Conservation (phyloP, 768 basidiomycete species). For the Phaeotremella skinneri region DNA sequence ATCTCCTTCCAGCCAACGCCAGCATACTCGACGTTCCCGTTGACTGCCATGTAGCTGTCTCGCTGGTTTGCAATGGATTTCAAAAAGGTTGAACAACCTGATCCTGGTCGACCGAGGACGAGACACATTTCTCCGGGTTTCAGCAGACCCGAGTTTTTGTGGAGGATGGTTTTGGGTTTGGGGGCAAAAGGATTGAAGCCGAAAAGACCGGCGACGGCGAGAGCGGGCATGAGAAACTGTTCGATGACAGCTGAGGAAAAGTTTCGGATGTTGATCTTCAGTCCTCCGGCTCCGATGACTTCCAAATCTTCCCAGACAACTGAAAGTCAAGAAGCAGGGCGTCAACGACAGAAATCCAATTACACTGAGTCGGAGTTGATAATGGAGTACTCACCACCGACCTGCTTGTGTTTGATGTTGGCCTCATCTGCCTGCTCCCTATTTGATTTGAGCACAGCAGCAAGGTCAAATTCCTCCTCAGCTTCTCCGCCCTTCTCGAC, state of each 20-base stretch:
- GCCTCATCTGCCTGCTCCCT: slow-evolving; percentile 40
- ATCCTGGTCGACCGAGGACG: slow-evolving; percentile 79
- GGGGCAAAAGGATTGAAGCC: slow-evolving; percentile 58
- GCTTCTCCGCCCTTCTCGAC: slow-evolving; percentile 39
- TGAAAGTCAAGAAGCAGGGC: too few species aligned
- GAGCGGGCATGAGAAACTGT: slow-evolving; percentile 61
- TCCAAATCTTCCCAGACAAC: slow-evolving; percentile 47
- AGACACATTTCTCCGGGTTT: slow-evolving; percentile 67
- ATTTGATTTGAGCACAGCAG: slow-evolving; percentile 40
- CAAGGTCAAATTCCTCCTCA: slow-evolving; percentile 52
- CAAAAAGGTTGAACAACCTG: slow-evolving; percentile 80
- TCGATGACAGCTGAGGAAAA: slow-evolving; percentile 54
- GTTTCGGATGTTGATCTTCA: slow-evolving; percentile 53
- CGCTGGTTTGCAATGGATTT: slow-evolving; percentile 76
- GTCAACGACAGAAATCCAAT: slow-evolving; percentile 40
- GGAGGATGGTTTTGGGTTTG: slow-evolving; percentile 60
- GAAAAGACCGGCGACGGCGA: slow-evolving; percentile 58
- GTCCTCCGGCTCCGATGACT: slow-evolving; percentile 53
- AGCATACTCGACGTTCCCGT: slow-evolving; percentile 73
- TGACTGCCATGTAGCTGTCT: slow-evolving; percentile 64
- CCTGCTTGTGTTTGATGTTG: slow-evolving; percentile 53
- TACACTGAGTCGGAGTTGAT: not conserved
- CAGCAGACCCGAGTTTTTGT: slow-evolving; percentile 60
- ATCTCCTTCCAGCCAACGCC: slow-evolving; percentile 68
- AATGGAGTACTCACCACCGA: slow-evolving; percentile 31